Base-by-base conservation (phyloP, 2,329 filamentous ascomycete genomes). In the Fusarium sp. region DNA sequence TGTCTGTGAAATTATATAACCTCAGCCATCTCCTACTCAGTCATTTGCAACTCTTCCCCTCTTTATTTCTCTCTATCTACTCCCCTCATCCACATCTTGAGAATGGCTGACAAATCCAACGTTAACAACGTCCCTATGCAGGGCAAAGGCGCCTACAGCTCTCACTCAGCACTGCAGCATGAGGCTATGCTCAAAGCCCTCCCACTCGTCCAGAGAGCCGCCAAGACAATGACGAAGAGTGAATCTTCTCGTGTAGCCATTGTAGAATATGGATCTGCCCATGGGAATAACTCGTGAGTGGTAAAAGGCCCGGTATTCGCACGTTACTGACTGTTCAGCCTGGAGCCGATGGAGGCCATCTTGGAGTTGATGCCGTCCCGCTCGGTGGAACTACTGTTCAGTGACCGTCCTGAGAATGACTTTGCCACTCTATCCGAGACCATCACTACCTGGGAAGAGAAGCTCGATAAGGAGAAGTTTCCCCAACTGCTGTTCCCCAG, bases 91-190 rank as follows among this genome's bases (percentile, higher is more conserved):
- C 7, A 2, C 3, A 3, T 2, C 19, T 14, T n/a, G 24, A 13
- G 13, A 32, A 56, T 56, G 52, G 17, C 35, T 19, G 33, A 41
- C 19, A 32, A 40, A 15, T 14, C 19, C 6, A n/a, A 50, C 26
- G 14, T 33, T 8, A 50, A 56, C 11, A 32, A 50, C 24, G 45
- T 56, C 14, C 52, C 52, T 13, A 56, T 56, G 45, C 52, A 56
- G 28, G 52, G 52, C 2, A 39, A 56, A 14, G 52, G 45, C 2
- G 44, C 20, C 10, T 56, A 56, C 19, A 50, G 33, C 22, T 56
- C 52, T 7, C 45, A 56, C 6, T 33, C 52, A 7, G 52, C 45
- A 1, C 33, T 56, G 11, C 52, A 56, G 7, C 44, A n/a, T 13
- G 35, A 56, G 7, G 45, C 52, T 15, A 56, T 56, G 45, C 20